Percentiles rank a stretch among this genome's conserved stretches.
phyloP scores from a whole-genome alignment of 1,284 basidiomycete genomes.

The Trametes polyzona region DNA sequence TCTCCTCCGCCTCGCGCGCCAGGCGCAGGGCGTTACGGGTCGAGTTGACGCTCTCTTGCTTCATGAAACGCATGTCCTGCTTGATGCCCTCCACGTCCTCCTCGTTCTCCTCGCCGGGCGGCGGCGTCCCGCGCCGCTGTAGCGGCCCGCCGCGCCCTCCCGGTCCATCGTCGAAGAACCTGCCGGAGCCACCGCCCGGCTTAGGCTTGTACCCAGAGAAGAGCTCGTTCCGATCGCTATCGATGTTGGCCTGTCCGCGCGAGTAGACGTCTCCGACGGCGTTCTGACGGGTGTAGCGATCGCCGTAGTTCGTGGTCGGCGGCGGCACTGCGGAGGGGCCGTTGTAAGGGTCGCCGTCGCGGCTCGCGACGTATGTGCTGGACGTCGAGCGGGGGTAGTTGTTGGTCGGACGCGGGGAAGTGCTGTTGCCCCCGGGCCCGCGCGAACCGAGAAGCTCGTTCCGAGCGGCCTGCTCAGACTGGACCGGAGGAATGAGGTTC shows the following conservation, averaged over 20 bases:
- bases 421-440: constrained; percentile 32
- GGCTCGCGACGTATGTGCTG: constrained; percentile 65
- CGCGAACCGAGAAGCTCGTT: constrained; percentile 38
- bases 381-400: constrained; percentile 53
- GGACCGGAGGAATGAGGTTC: constrained; percentile 71
- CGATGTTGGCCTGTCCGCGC: constrained; percentile 56
- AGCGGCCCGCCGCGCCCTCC: background rate
- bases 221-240: constrained; percentile 74
- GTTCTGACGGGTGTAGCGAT: constrained; percentile 55
- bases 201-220: constrained; percentile 73
- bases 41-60: constrained; percentile 92
- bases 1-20: constrained; percentile 96
- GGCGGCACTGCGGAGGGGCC: constrained; percentile 34
- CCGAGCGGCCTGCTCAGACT: constrained; percentile 37
- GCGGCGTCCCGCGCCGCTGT: constrained; percentile 43
- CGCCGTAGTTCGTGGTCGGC: constrained; percentile 37
- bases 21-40: constrained; percentile 93
- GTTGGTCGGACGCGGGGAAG: constrained; percentile 45
- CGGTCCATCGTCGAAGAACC: constrained; percentile 68
- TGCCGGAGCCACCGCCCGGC: constrained; percentile 53
- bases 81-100: constrained; percentile 98
- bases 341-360: constrained; percentile 60
- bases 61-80: constrained; percentile 86
- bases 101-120: constrained; percentile 83
- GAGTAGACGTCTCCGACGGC: constrained; percentile 65